Base-by-base conservation (phyloP, 108 stramenopile genomes). In the Hondaea fermentalgiana region DNA sequence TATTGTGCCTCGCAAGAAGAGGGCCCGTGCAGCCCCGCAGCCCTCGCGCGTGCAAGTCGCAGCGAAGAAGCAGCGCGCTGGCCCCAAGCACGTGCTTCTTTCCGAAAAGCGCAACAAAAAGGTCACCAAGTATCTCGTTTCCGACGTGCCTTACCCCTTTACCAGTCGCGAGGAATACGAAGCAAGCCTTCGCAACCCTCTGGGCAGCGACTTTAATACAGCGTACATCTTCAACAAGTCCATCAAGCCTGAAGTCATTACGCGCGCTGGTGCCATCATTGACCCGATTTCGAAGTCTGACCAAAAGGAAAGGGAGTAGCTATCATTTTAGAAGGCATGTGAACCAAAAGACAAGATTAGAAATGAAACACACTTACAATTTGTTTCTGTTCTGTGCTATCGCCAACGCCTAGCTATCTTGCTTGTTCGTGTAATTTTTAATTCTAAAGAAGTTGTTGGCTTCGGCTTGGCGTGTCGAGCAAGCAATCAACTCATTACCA, bases 201-300 rank as follows among this genome's bases (percentile, higher is more conserved):
- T 99, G 21, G 99, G 99, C 25, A 89, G 87, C 49, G 99, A 99
- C 91, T 99, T 98, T 97, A 98, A 98, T 88, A 96, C 97, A 0
- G 72, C 72, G 12, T 51, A 83, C 49, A 83, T 53, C 49, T 83
- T 83, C 72, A 92, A 93, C 8, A 88, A 93, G 44, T 93, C 95
- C 21, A 94, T 97, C 60, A 95, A 96, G 90, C 97, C 97, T 0
- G 96, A 96, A 49, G 95, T 99, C 19, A 89, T 96, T 35, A 95
- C 96, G 17, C 92, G 97, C 72, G 93, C 97, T 1, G 98, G 98
- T 5, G 95, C 95, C 64, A 95, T 97, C 17, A 98, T 99, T 59
- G 95, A 97, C 57, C 98, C 98, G 10, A 95, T 98, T 72, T 91
- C 94, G 4, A 97, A 96, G 6, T 53, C 72, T 83, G n/a, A n/a